These are phyloP conservation scores for Phytopythium kandeliae DNA, from an alignment of 352 stramenopile genomes.

Conservation along the genomic window DNA sequence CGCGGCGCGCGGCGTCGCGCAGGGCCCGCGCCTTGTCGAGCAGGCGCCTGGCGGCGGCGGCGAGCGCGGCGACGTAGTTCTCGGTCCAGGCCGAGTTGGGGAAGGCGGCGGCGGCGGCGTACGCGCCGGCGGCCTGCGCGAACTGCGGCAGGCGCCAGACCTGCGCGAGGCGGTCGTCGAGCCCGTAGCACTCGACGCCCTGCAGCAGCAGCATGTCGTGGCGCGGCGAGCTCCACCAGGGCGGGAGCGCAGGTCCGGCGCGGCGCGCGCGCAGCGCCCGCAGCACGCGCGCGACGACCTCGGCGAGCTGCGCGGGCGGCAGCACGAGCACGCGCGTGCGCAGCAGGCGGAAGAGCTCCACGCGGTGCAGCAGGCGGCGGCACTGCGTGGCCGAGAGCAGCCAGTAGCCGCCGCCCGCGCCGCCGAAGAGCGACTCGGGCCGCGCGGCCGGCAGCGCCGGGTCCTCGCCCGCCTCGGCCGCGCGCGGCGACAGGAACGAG, in stretches of 20 bases:
- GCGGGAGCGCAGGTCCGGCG: constrained; percentile 29
- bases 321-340: constrained; percentile 66
- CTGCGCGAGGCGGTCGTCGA: constrained; percentile 59
- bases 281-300: constrained; percentile 51
- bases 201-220: constrained; percentile 81
- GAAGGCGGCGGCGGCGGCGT: constrained; percentile 30
- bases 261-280: constrained; percentile 16
- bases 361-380: constrained; percentile 60
- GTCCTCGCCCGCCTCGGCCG: neutral
- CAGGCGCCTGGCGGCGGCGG: constrained; percentile 25
- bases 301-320: constrained; percentile 49
- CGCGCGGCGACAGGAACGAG: neutral
- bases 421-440: constrained; percentile 61
- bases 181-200: constrained; percentile 75
- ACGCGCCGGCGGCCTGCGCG: constrained; percentile 23
- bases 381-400: constrained; percentile 49
- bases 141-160: constrained; percentile 75
- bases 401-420: constrained; percentile 57
- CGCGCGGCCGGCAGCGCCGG: too few species aligned
- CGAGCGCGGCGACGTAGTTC: constrained; percentile 55
- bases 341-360: constrained; percentile 76
- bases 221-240: constrained; percentile 70
- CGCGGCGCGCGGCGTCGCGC: neutral
- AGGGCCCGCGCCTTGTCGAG: constrained; percentile 15
- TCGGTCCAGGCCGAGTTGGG: constrained; percentile 72